phyloP scores from a whole-genome alignment of 1,139 yeast species.

The Saccharomyces uvarum region DNA sequence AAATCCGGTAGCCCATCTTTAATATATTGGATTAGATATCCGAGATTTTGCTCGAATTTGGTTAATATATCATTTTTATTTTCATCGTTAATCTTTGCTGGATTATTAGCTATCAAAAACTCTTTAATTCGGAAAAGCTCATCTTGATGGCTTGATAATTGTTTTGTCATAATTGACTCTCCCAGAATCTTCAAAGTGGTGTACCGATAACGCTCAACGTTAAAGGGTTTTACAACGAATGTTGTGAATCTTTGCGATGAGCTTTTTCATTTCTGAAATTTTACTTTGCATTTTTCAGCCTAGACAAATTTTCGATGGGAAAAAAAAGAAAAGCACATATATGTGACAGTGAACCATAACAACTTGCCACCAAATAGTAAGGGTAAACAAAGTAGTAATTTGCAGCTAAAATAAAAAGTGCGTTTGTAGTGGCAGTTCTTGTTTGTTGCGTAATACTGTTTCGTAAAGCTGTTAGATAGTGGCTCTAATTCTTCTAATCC shows the following conservation, averaged over 20 bases:
- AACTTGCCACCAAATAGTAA: not conserved
- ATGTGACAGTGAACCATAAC: not conserved
- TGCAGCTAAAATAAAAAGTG: not conserved
- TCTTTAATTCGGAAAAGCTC: slow-evolving; percentile 6
- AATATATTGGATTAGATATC: slow-evolving; percentile 7
- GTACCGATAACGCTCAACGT: not conserved
- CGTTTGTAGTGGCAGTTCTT: not conserved
- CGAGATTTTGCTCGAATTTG: slow-evolving; percentile 8
- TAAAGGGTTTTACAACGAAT: not conserved
- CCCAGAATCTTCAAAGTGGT: not conserved
- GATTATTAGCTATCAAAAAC: slow-evolving; percentile 12
- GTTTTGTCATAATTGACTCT: no score
- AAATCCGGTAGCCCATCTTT: slow-evolving; percentile 6
- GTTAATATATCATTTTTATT: slow-evolving; percentile 7
- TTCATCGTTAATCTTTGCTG: slow-evolving; percentile 11
- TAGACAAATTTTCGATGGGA: not conserved
- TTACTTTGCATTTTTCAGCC: not conserved
- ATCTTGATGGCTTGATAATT: not conserved
- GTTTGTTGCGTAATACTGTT: not conserved
- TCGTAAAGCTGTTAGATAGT: not conserved
- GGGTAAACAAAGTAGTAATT: not conserved
- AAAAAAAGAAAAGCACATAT: not conserved
- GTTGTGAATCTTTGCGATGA: not conserved
- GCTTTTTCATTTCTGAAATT: not conserved
- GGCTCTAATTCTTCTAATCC: not conserved